Evolutionary conservation across 169 alveolate species (phyloP).

Genomic region (Cryptosporidium bovis): DNA sequence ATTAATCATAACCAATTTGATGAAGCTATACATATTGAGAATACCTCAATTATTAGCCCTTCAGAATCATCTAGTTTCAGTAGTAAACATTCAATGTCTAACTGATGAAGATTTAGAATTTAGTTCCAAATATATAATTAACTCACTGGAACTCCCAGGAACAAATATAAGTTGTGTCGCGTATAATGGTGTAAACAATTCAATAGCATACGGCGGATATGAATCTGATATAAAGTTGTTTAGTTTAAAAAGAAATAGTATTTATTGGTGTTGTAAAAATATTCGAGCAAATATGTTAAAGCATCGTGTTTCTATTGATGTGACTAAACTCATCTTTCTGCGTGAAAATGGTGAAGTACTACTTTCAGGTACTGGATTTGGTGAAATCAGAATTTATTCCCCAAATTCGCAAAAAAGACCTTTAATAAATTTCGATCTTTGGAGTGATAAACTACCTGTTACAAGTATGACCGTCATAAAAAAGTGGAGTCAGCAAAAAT

Average conservation of each 20-base stretch:
- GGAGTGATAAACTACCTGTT: conserved; percentile 64
- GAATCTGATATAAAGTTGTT: conserved; percentile 48
- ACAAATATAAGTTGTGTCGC: conserved; percentile 23
- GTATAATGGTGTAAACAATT: conserved; percentile 27
- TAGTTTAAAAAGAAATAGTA: background rate
- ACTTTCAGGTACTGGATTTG: conserved; percentile 65
- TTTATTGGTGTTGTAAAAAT: conserved; percentile 50
- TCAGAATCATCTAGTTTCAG: background rate
- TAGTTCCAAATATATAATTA: conserved; percentile 3
- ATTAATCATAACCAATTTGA: background rate
- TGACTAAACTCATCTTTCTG: conserved; percentile 14
- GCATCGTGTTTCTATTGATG: conserved; percentile 51
- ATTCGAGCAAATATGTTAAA: conserved; percentile 9
- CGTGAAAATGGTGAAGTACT: conserved; percentile 37
- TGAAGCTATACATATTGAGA: conserved; percentile 10
- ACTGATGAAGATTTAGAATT: conserved; percentile 1
- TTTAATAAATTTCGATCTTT: conserved; percentile 23
- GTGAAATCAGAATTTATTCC: conserved; percentile 47
- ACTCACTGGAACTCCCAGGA: conserved; percentile 17
- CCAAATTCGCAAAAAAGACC: conserved; percentile 55
- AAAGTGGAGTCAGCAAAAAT: conserved; percentile 3
- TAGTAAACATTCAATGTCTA: too few species aligned
- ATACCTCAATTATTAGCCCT: background rate
- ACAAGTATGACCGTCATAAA: conserved; percentile 25
- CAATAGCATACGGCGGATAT: conserved; percentile 63